These are phyloP conservation scores for Paramecium primaurelia DNA, from an alignment of 73 alveolate species.

Conservation along the genomic window DNA sequence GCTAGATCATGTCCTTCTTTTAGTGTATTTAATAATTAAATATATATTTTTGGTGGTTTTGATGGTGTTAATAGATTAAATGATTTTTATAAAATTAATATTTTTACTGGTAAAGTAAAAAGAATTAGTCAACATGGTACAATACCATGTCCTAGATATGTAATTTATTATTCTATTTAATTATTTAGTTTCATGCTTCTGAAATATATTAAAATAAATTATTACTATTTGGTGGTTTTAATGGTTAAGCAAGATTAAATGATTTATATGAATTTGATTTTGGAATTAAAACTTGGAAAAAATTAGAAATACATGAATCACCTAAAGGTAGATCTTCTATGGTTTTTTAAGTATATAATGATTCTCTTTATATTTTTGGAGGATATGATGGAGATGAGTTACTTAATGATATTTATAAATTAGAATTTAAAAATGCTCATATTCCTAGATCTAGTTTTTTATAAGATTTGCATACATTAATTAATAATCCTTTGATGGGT, in stretches of 20 bases:
- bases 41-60: conserved; percentile 82
- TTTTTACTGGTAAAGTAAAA: conserved; percentile 56
- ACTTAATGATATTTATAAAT: conserved; percentile 75
- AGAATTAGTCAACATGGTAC: conserved; percentile 64
- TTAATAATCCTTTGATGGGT: conserved; percentile 53
- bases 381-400: conserved; percentile 81
- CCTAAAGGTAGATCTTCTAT: conserved; percentile 77
- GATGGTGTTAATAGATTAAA: conserved; percentile 77
- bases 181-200: conserved; percentile 53
- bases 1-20: conserved; percentile 53
- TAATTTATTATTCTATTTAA: not conserved
- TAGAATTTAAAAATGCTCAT: conserved; percentile 64
- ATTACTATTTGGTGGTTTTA: conserved; percentile 80
- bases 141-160: conserved; percentile 67
- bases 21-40: conserved; percentile 5
- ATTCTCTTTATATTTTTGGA: conserved; percentile 78
- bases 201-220: conserved; percentile 75
- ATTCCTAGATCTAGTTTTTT: conserved; percentile 49
- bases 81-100: conserved; percentile 75
- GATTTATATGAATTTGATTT: conserved; percentile 82
- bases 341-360: conserved; percentile 79
- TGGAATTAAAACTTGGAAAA: conserved; percentile 68
- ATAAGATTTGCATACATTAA: not conserved
- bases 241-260: conserved; percentile 82
- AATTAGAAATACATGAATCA: conserved; percentile 64